These are phyloP conservation scores for Phylloporus arenicola DNA, from an alignment of 768 basidiomycete species.

Conservation along the genomic window DNA sequence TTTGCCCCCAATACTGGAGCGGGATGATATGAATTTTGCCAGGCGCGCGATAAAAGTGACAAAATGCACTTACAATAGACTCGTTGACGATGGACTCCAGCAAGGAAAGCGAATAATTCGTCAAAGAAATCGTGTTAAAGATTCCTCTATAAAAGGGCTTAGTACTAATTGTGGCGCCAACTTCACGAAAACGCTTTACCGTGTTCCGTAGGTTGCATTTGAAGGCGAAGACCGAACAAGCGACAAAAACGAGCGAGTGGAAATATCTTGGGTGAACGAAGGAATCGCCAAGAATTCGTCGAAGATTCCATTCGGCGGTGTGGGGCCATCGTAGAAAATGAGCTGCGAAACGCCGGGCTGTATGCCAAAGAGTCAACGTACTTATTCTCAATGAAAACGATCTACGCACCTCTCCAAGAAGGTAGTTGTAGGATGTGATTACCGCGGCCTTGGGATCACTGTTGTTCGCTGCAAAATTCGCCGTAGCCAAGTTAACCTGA, in stretches of 20 bases:
- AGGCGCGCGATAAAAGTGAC: not conserved
- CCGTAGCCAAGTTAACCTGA: constrained; percentile 15
- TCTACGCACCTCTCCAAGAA: not conserved
- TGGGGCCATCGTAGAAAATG: constrained; percentile 50
- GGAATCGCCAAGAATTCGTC: constrained; percentile 24
- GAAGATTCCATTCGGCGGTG: constrained; percentile 10
- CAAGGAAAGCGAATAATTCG: constrained; percentile 5
- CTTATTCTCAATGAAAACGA: too few relatives aligned
- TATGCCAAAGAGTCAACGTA: not conserved
- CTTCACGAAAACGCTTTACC: not conserved
- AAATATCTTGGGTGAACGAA: constrained; percentile 1
- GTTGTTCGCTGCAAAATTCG: constrained; percentile 16
- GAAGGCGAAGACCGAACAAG: constrained; percentile 3
- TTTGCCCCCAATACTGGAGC: not conserved
- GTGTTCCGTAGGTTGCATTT: constrained; percentile 1
- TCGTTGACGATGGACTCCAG: constrained; percentile 10
- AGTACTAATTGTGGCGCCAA: not conserved
- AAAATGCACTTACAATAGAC: not conserved
- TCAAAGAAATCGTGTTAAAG: not conserved
- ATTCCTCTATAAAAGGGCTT: not conserved
- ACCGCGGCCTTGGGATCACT: constrained; percentile 29
- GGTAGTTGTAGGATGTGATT: constrained; percentile 39
- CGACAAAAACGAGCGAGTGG: constrained; percentile 11
- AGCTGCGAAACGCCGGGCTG: constrained; percentile 18
- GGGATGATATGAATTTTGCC: not conserved